Base-by-base conservation (phyloP, 306 rosid species). In the Clitoria ternatea region DNA sequence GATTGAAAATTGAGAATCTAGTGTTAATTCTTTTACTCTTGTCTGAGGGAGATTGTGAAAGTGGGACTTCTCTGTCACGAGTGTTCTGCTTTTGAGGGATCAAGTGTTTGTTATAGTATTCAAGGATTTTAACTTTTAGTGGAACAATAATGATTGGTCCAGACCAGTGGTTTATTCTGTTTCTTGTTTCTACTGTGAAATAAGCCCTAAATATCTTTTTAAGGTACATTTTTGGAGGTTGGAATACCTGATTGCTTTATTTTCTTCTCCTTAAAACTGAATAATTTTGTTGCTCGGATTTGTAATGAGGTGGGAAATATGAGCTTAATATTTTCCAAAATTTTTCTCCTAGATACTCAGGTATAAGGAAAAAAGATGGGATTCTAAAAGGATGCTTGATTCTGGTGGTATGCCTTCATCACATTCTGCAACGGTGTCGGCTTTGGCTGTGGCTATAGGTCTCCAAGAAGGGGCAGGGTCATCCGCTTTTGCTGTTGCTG, bases 361-460 rank as follows among this genome's bases (percentile, higher is more conserved):
- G 98, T 88, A 80, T 65, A 93, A 88, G 87, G 97, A 90, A 64
- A 82, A 49, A 86, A 85, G 91, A 83, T 93, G 98, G 97, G 97
- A 93, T 72, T 81, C 98, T 7, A 84, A 87, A 79, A 81, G 87
- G 72, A 78, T 94, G 91, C 84, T 91, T 75, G 87, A 83, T 84
- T 94, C 97, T 18, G 92, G 97, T 14, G 96, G 95, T 63, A 91
- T 94, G 95, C 95, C 95, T 75, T 91, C 97, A 11, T 94, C 99
- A 32, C 97, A 94, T 82, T 91, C 97, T 57, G 91, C 95, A 6
- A 85, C 94, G 3, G 96, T 94, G 70, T 74, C 89, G 7, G 96
- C 98, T 60, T 76, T 94, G 37, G 87, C 90, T 13, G 54, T 75
- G 72, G 87, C 98, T 27, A 81, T 90, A 24, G 90, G 82, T 43